phyloP scores from a whole-genome alignment of 2,329 filamentous ascomycete species.

The Trichothecium sympodiale region DNA sequence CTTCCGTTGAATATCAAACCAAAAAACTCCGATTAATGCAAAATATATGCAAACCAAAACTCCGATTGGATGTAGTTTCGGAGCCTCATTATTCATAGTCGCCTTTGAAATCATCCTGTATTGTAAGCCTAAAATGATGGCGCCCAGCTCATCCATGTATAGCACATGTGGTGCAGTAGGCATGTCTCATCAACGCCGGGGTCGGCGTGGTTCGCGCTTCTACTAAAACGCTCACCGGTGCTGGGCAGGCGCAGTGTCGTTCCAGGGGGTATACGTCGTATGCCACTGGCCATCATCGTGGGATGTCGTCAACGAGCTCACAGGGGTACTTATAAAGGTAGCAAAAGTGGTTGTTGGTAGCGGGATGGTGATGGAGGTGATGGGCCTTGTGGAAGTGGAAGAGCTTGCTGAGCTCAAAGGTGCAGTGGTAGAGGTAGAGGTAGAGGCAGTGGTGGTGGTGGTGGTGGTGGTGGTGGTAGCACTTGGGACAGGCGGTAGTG shows the following conservation, averaged over 20 bases:
- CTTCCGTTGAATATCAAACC: too few relatives aligned
- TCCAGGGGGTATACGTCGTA: constrained; percentile 33
- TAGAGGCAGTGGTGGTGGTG: constrained; percentile 6
- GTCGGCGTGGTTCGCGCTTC: too few relatives aligned
- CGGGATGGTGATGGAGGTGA: constrained; percentile 1
- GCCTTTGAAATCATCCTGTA: too few relatives aligned
- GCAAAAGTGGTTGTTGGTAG: neutral
- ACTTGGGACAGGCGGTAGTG: constrained; percentile 2
- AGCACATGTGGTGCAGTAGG: too few relatives aligned
- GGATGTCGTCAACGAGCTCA: constrained; percentile 9
- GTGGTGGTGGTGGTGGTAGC: constrained; percentile 8
- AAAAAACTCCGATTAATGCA: too few relatives aligned
- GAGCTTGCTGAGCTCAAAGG: constrained; percentile 3
- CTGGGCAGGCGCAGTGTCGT: constrained; percentile 17
- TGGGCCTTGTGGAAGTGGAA: constrained; percentile 1
- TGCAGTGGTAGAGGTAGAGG: constrained; percentile 8
- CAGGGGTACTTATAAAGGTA: neutral
- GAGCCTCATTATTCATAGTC: too few relatives aligned
- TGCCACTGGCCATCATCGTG: constrained; percentile 35
- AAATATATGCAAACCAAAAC: too few relatives aligned
- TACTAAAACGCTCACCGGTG: neutral
- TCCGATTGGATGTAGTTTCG: too few relatives aligned
- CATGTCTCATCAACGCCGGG: too few relatives aligned
- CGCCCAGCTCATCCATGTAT: too few relatives aligned
- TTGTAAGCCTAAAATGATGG: too few relatives aligned